Conservation (phyloP, 2,329 filamentous ascomycete species). For the Cordyceps sp. region DNA sequence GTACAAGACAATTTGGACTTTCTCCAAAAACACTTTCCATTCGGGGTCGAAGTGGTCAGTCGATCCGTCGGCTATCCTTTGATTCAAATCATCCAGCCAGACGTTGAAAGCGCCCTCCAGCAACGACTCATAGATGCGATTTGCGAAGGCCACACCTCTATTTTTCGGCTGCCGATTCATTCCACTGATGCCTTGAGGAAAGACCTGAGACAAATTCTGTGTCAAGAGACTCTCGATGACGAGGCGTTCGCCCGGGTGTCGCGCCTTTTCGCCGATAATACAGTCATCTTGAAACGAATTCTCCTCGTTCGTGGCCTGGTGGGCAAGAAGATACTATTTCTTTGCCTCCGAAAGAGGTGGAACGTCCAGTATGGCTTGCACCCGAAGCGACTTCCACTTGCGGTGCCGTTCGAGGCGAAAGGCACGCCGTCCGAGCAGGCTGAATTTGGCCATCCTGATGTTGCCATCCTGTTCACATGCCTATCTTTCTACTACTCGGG, state of each 20-base stretch:
- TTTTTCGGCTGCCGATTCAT: constrained; percentile 4
- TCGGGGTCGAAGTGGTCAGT: constrained; percentile 28
- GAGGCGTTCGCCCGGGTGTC: neutral
- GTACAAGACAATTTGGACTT: constrained; percentile 18
- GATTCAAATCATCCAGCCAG: constrained; percentile 33
- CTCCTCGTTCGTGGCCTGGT: constrained; percentile 48
- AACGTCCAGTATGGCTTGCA: constrained; percentile 50
- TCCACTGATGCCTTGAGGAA: neutral
- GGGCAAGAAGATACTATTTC: constrained; percentile 38
- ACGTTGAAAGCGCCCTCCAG: constrained; percentile 27
- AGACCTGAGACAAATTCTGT: neutral
- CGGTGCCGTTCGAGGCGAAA: constrained; percentile 1
- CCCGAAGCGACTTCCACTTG: constrained; percentile 19
- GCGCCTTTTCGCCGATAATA: neutral
- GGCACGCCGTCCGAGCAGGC: constrained; percentile 1
- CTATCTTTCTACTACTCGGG: constrained; percentile 52
- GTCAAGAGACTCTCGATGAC: neutral
- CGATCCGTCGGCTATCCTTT: constrained; percentile 31
- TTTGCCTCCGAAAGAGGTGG: constrained; percentile 45
- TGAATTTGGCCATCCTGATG: constrained; percentile 38
- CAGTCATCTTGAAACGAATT: constrained; percentile 9
- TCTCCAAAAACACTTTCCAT: constrained; percentile 16
- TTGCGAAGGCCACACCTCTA: constrained; percentile 10
- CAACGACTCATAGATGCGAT: constrained; percentile 22
- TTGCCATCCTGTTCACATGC: constrained; percentile 46